Evolutionary conservation across 805 yeast genomes (phyloP).

Genomic region (Nematodospora valgi): DNA sequence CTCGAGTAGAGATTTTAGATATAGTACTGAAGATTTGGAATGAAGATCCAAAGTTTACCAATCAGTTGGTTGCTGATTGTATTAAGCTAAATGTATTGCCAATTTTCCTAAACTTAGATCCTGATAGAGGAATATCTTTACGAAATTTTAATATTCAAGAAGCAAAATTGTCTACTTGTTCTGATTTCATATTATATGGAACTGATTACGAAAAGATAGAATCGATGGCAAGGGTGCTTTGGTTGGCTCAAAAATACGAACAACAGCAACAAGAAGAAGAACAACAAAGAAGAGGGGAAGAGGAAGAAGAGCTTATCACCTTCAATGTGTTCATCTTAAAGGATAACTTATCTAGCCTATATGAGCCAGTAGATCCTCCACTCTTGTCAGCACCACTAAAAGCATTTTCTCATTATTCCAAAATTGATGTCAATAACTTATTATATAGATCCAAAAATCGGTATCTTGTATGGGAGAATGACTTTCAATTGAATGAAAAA

Average conservation of each 20-base stretch:
- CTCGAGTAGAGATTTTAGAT: slow-evolving; percentile 29
- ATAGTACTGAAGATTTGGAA: slow-evolving; percentile 12
- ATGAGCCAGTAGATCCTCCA: slow-evolving; percentile 2
- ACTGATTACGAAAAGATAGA: slow-evolving; percentile 26
- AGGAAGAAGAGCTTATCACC: slow-evolving; percentile 3
- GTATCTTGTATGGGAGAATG: slow-evolving; percentile 53
- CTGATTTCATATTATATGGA: slow-evolving; percentile 78
- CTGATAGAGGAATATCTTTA: slow-evolving; percentile 67
- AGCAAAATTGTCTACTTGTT: slow-evolving; percentile 68
- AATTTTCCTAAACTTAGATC: slow-evolving; percentile 58
- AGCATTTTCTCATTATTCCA: slow-evolving; percentile 3
- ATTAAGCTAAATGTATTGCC: slow-evolving; percentile 45
- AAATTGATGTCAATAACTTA: slow-evolving; percentile 4
- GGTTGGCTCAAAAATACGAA: slow-evolving; percentile 36
- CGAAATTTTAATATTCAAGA: slow-evolving; percentile 86
- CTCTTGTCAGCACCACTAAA: slow-evolving; percentile 1
- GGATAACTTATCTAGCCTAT: neutral
- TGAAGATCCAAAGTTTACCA: slow-evolving; percentile 14
- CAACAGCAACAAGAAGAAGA: slow-evolving; percentile 8
- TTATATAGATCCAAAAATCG: slow-evolving; percentile 4
- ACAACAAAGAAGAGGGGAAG: slow-evolving; percentile 2
- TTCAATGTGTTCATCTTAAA: slow-evolving; percentile 13
- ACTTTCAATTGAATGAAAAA: slow-evolving; percentile 68
- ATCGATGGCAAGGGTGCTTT: slow-evolving; percentile 30
- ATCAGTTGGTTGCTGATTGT: slow-evolving; percentile 39